These are phyloP conservation scores for Phaeosphaeria sp. DNA, from an alignment of 2,329 filamentous ascomycete species.

Conservation along the genomic window DNA sequence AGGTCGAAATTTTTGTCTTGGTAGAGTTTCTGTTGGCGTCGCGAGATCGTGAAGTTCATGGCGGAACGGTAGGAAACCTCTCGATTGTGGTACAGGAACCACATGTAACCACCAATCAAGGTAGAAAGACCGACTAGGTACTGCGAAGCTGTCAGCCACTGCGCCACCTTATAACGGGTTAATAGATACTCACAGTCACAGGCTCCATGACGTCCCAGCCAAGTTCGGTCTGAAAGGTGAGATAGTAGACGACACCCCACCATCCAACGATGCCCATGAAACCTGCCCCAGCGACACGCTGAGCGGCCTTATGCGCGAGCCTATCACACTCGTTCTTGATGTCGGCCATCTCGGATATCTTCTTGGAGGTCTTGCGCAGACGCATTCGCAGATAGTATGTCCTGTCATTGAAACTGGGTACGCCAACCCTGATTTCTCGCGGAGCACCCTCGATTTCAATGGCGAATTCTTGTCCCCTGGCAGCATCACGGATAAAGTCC, in stretches of 20 bases:
- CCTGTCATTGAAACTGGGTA: conserved; percentile 88
- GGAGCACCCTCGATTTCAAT: conserved; percentile 78
- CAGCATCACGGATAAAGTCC: conserved; percentile 91
- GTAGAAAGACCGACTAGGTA: conserved; percentile 87
- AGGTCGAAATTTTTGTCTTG: conserved; percentile 76
- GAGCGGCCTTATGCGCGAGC: conserved; percentile 77
- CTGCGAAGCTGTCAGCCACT: conserved; percentile 7
- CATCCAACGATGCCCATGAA: conserved; percentile 76
- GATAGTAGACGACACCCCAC: conserved; percentile 80
- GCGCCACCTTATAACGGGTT: not conserved
- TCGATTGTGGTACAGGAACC: conserved; percentile 91
- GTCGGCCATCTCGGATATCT: conserved; percentile 72
- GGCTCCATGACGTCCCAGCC: conserved; percentile 94
- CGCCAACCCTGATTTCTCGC: conserved; percentile 74
- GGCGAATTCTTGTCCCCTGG: conserved; percentile 81
- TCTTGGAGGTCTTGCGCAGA: conserved; percentile 72
- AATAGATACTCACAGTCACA: conserved; percentile 63
- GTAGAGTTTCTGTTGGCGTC: conserved; percentile 79
- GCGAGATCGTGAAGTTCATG: conserved; percentile 83
- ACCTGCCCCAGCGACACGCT: conserved; percentile 79
- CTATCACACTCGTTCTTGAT: conserved; percentile 83
- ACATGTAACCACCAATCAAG: conserved; percentile 88
- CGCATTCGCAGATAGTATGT: conserved; percentile 85
- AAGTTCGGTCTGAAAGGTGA: conserved; percentile 73
- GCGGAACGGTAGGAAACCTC: conserved; percentile 87